These are phyloP conservation scores for Rhamnella rubrinervis DNA, from an alignment of 331 rosid species.

Conservation along the genomic window DNA sequence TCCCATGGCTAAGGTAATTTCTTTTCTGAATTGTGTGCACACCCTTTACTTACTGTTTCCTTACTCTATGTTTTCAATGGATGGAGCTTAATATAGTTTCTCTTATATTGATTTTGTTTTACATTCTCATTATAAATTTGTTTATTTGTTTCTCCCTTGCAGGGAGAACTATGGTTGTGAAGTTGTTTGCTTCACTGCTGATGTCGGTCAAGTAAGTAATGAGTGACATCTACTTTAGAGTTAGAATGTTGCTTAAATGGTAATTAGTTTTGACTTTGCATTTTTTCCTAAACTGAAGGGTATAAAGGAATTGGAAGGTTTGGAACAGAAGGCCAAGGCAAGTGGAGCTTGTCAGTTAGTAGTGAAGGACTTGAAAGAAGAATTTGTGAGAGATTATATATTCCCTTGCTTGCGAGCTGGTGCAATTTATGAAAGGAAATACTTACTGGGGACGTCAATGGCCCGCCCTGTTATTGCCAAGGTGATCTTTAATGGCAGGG, in stretches of 20 bases:
- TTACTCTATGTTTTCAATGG: too few species aligned
- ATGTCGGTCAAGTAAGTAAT: slow-evolving; percentile 83
- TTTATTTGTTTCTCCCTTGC: slow-evolving; percentile 25
- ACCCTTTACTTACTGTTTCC: too few species aligned
- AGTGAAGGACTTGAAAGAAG: slow-evolving; percentile 65
- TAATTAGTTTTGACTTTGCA: neutral
- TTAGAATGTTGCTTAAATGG: slow-evolving; percentile 9
- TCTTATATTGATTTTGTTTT: neutral
- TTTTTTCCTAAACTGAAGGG: slow-evolving; percentile 40
- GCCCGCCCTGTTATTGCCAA: slow-evolving; percentile 83
- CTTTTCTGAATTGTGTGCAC: too few species aligned
- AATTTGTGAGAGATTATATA: slow-evolving; percentile 62
- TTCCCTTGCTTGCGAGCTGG: slow-evolving; percentile 76
- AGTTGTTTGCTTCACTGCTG: slow-evolving; percentile 97
- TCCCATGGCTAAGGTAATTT: slow-evolving; percentile 83
- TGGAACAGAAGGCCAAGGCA: slow-evolving; percentile 76
- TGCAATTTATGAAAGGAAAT: slow-evolving; percentile 74
- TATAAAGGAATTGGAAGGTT: slow-evolving; percentile 75
- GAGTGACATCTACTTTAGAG: slow-evolving; percentile 4
- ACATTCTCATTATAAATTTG: neutral
- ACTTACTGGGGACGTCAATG: slow-evolving; percentile 80
- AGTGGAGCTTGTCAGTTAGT: slow-evolving; percentile 73
- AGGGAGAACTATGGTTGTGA: slow-evolving; percentile 97
- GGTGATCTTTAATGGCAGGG: slow-evolving; percentile 26
- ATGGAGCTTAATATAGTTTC: too few species aligned